These are phyloP conservation scores for Mallotus repandus DNA, from an alignment of 441 rosid genomes.

Conservation along the genomic window DNA sequence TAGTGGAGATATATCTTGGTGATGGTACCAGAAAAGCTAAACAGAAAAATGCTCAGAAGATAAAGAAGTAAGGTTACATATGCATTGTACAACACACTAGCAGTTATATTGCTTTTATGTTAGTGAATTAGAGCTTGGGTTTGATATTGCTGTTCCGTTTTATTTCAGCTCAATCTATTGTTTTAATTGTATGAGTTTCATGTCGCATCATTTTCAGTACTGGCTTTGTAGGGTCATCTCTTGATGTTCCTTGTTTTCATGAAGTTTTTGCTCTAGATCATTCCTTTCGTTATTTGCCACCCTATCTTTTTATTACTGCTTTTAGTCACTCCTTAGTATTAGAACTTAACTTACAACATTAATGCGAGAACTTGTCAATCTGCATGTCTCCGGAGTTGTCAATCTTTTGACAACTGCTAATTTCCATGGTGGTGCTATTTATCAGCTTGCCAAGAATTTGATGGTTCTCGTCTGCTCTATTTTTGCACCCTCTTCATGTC, in stretches of 20 bases:
- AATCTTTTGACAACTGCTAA: too few species aligned
- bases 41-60: background rate
- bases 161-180: too few species aligned
- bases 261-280: background rate
- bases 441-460: too few species aligned
- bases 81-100: background rate
- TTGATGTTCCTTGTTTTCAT: background rate
- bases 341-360: background rate
- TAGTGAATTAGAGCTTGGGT: too few species aligned
- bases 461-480: too few species aligned
- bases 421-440: too few species aligned
- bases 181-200: background rate
- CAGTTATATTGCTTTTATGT: background rate
- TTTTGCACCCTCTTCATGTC: too few species aligned
- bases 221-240: background rate
- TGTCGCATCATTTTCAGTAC: background rate
- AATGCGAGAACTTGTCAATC: background rate
- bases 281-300: background rate
- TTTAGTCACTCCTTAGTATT: background rate
- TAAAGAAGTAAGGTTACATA: background rate
- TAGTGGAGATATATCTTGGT: conserved; percentile 11
- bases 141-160: too few species aligned
- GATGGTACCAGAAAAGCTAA: background rate
- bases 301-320: background rate
- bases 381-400: background rate